Conservation (phyloP, 768 basidiomycete genomes). For the Hericium rajendrae region DNA sequence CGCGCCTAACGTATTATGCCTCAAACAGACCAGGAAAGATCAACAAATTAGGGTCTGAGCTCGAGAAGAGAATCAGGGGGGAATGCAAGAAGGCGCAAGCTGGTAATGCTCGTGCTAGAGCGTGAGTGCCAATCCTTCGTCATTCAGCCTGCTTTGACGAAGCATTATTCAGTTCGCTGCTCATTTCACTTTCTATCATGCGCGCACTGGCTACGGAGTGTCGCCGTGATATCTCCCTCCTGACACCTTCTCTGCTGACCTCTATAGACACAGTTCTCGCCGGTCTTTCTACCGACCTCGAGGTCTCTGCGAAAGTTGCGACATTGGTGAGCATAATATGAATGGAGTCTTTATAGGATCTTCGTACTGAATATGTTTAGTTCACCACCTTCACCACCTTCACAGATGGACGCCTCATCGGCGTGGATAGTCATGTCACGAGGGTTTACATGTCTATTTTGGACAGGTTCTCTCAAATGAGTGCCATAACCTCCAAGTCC, state of each 20-base stretch:
- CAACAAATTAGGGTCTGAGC: constrained; percentile 62
- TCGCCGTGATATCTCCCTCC: constrained; percentile 67
- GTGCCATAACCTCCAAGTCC: constrained; percentile 36
- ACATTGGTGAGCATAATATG: constrained; percentile 48
- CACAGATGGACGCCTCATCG: constrained; percentile 78
- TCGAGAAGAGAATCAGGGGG: constrained; percentile 61
- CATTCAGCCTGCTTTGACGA: constrained; percentile 1
- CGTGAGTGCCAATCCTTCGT: constrained; percentile 40
- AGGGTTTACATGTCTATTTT: constrained; percentile 63
- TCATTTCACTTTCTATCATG: constrained; percentile 78
- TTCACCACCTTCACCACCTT: constrained; percentile 91
- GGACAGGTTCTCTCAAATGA: constrained; percentile 52
- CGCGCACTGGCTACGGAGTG: constrained; percentile 81
- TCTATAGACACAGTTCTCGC: constrained; percentile 51
- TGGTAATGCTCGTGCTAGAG: constrained; percentile 70
- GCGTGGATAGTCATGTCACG: constrained; percentile 63
- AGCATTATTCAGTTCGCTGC: constrained; percentile 37
- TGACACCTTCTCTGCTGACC: constrained; percentile 60
- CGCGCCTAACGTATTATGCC: constrained; percentile 78
- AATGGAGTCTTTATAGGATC: constrained; percentile 7
- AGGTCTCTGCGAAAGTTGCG: constrained; percentile 68
- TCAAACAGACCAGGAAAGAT: constrained; percentile 77
- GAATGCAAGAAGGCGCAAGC: constrained; percentile 62
- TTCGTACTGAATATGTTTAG: constrained; percentile 26
- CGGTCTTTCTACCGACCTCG: constrained; percentile 54